Base-by-base conservation (phyloP, 2,329 filamentous ascomycete species). In the Epichloe gansuensis region DNA sequence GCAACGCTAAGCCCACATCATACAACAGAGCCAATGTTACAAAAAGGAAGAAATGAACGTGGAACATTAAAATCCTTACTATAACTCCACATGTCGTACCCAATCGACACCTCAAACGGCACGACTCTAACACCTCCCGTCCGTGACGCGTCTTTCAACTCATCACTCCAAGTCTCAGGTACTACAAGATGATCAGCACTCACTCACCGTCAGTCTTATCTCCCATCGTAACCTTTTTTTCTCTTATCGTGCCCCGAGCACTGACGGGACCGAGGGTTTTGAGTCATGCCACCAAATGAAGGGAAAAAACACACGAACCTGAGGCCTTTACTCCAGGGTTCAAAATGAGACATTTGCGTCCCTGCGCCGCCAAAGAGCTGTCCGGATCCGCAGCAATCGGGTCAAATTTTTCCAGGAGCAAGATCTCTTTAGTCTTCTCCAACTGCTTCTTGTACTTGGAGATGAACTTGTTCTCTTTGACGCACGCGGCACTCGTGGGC, bases 71-170 rank as follows among this genome's bases (percentile, higher is more conserved):
- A 41, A n/a, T 27, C 65, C 76, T 59, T 75, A 87, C 85, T 74
- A 65, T 94, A 91, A 49, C 74, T 84, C 88, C 89, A 97, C 68
- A 90, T 84, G 60, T 85, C 78, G 68, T 98, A 98, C 59, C 84
- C 81, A 53, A 97, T 74, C 38, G 78, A 71, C 53, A 97, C 69
- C 55, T 86, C 76, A 66, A 85, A 96, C 1, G 88, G 85, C 1
- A 89, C 72, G 36, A 97, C 67, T 17, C 76, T 77, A 34, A 96
- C 68, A 43, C 87, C 80, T 31, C 85, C 78, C 49, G 75, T 73
- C 57, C 84, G 74, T 4, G 89, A 78, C 36, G 88, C 80, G 56
- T 87, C 80, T 54, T 73, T 76, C 46, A 96, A 68, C 40, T 75
- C 78, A 4, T 79, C 63, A 51, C 87, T 87, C 86, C 89, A 95